Evolutionary conservation across 441 rosid genomes (phyloP), one percentile per base, ranked within the genome.

Genomic region (Aleurites moluccanus): DNA sequence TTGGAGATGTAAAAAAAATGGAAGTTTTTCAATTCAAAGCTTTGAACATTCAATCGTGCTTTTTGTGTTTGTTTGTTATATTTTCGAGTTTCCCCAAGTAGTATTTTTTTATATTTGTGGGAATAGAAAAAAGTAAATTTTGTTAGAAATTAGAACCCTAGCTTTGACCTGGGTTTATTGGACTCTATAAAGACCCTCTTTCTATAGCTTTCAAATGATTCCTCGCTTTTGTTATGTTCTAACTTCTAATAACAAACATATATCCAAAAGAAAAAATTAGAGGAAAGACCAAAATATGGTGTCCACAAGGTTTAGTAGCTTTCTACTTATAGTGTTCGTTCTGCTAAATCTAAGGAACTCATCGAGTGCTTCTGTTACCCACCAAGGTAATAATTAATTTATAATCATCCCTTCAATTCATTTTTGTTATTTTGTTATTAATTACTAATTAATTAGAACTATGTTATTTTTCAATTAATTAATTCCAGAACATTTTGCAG

Each of bases 101-200:
- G 20, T 78, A 65, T 15, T 71, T 15, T 71, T 10, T 10, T 42
- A 71, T 4, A 35, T 35, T 35, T 35, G 6, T 35, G 38, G 7
- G 0, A 35, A 35, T 4, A 35, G 7, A 35, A 35, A 35, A 35
- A 4, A 35, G 7, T 59, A 76, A 53, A 28, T 27, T 50, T 47
- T 57, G 4, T 57, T 57, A 6, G 27, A 42, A 66, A 42, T 80
- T 57, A 65, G 76, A 74, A 80, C 75, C 79, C 79, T 77, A 73
- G 68, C 77, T 80, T 84, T 83, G 86, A 85, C 84, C 81, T 73
- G 75, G 66, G 68, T 61, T 81, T 4, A 35, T 35, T 78, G 78
- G 61, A 75, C 83, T 67, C 76, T 80, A 82, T 83, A 81, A 81
- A 81, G 77, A 64, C 76, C 78, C 69, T 45, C 69, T 53, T 67